A percentile compares a stretch with the other conserved stretches of the same genome.
These are phyloP conservation scores for Flaveria bidentis DNA, from an alignment of 129 eudicot genomes.

Conservation along the genomic window DNA sequence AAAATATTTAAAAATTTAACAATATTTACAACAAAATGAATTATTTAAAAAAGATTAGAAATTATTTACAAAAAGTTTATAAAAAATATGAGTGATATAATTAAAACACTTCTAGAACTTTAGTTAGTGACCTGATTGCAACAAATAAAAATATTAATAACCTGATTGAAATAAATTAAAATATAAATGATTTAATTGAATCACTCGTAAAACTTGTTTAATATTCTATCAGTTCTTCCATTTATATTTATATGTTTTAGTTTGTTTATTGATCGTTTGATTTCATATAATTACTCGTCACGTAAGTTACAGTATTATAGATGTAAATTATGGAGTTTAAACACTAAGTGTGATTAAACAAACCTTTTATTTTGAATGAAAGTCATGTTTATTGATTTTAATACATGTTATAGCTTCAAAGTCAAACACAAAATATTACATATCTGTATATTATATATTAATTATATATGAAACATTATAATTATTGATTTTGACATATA, in stretches of 20 bases:
- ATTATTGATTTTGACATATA: neutral
- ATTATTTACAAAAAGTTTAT: no score
- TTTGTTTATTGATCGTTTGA: neutral
- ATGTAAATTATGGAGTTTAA: constrained; percentile 18
- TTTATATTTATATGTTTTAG: neutral
- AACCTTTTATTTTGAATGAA: constrained; percentile 20
- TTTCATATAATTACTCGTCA: neutral
- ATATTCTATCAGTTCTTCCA: no score
- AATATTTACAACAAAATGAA: no score
- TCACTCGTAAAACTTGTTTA: no score
- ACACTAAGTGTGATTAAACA: constrained; percentile 9
- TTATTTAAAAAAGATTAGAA: no score
- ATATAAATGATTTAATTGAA: no score
- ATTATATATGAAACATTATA: neutral
- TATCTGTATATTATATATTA: neutral
- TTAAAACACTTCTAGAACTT: no score
- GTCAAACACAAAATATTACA: neutral
- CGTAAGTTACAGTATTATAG: neutral
- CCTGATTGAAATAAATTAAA: no score
- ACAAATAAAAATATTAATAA: no score
- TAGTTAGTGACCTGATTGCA: no score
- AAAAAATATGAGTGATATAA: no score
- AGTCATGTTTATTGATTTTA: constrained; percentile 28
- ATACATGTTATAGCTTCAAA: constrained; percentile 22
- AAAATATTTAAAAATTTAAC: no score